Percentiles rank a stretch among this genome's conserved stretches.
Evolutionary conservation across 2,329 filamentous ascomycete species (phyloP).

Genomic region (Paraphoma chrysanthemicola): DNA sequence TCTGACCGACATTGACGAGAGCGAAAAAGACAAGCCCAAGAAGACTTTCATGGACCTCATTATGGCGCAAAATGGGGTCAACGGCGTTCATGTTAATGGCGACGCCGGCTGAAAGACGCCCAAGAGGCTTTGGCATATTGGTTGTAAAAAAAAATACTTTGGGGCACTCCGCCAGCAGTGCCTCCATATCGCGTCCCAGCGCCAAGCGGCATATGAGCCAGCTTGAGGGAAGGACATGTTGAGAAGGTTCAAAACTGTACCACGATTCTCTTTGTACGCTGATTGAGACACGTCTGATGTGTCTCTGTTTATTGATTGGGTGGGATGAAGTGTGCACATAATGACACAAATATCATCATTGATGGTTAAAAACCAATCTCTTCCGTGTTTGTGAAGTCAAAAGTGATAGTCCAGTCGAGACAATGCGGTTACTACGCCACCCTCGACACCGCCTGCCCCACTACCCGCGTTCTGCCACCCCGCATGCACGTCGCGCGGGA

Average conservation of each 20-base stretch:
- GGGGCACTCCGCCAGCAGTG: constrained; percentile 9
- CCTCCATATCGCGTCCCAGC: background rate
- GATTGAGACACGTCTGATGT: background rate
- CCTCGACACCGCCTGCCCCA: background rate
- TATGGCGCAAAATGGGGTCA: constrained; percentile 31
- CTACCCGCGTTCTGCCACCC: background rate
- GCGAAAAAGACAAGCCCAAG: constrained; percentile 34
- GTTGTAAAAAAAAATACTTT: constrained; percentile 10
- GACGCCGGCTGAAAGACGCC: constrained; percentile 27
- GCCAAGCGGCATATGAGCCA: background rate
- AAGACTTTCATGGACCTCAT: constrained; percentile 48
- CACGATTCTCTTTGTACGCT: constrained; percentile 8
- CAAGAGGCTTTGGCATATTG: constrained; percentile 1
- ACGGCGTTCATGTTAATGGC: constrained; percentile 30
- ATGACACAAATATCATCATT: background rate
- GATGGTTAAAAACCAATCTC: background rate
- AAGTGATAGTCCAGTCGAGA: no score
- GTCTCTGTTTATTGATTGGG: no score
- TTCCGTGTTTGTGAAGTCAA: no score
- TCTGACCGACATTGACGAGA: constrained; percentile 22
- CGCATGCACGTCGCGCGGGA: background rate
- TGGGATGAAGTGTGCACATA: no score
- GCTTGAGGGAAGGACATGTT: background rate
- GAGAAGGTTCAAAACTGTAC: background rate
- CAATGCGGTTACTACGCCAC: no score